Base-by-base conservation (phyloP, 1,284 basidiomycete species). In the Chalciporus sp. region DNA sequence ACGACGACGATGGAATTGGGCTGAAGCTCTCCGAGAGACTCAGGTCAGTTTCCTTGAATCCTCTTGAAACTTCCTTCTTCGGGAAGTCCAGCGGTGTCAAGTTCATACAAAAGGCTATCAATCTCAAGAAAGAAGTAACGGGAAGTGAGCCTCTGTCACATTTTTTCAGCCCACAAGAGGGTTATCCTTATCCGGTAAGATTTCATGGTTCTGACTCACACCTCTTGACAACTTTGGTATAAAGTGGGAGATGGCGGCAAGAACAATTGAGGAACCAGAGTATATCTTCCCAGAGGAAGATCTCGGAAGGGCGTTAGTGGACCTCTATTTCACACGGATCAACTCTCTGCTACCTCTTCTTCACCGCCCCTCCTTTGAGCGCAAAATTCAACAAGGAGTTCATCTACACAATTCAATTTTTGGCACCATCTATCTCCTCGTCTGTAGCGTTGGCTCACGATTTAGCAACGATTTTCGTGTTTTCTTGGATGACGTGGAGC, bases 321-420 rank as follows among this genome's bases (percentile, higher is more conserved):
- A 87, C 23, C 73, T 83, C 8, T 95, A 87, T 66, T 95, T 95
- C 64, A 59, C 62, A 0, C 66, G 82, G 45, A 68, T 83, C 59
- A 91, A 94, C 65, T 62, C 70, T 3, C 78, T 84, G 59, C 71
- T 83, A 27, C 90, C 92, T 4, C 74, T 95, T n/a, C 73, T 96
- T 3, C 93, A 95, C 66, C 82, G 84, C 0, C 84, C 84, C 2
- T 85, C 84, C 23, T 94, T 95, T 60, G 82, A 90, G 56, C 71
- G 73, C n/a, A 74, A 79, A 42, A 71, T 90, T 42, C 69, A 69
- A n/a, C 77, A 82, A 8, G 78, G 80, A 3, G 66, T 86, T 19
- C 85, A 92, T 67, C 69, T 75, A 12, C 76, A 68, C 10, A 83
- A 92, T 63, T 52, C 76, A 7, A 74, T 81, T 12, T 93, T 94